Evolutionary conservation across 441 rosid species (phyloP).

Genomic region (Eruca vesicaria): DNA sequence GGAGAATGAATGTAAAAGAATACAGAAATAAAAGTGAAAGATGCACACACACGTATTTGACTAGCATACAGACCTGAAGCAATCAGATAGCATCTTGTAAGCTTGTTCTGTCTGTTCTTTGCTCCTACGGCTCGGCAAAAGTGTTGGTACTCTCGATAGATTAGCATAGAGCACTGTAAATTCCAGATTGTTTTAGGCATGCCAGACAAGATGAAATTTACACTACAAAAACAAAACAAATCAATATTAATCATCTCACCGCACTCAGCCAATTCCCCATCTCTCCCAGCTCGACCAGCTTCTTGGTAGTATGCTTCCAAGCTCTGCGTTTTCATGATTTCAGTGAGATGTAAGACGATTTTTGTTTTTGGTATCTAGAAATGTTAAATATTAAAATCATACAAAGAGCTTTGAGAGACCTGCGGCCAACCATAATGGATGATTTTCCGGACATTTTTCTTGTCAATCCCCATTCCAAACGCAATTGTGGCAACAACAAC

Average conservation of each 20-base stretch:
- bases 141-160: conserved; percentile 63
- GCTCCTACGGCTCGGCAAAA: conserved; percentile 74
- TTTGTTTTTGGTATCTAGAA: not conserved
- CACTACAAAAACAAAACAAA: not conserved
- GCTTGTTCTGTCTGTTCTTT: conserved; percentile 71
- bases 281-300: conserved; percentile 99
- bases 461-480: conserved; percentile 97
- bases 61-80: conserved; percentile 56
- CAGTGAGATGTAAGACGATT: not conserved
- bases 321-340: conserved; percentile 51
- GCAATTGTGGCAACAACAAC: conserved; percentile 93
- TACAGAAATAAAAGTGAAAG: not conserved
- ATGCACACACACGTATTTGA: not conserved
- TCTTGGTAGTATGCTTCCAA: conserved; percentile 97
- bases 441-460: conserved; percentile 73
- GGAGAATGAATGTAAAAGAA: conserved; percentile 3
- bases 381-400: not conserved
- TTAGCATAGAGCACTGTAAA: conserved; percentile 73
- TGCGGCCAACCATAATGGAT: conserved; percentile 98
- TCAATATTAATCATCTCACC: conserved; percentile 44
- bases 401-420: conserved; percentile 37
- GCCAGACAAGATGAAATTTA: conserved; percentile 7
- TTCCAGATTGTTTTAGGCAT: not conserved
- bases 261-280: conserved; percentile 83
- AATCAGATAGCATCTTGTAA: conserved; percentile 77